Evolutionary conservation across 78 protist genomes (phyloP), one percentile per base, ranked within the genome.

Genomic region (slime mould (Dictyostelium discoideum)): DNA sequence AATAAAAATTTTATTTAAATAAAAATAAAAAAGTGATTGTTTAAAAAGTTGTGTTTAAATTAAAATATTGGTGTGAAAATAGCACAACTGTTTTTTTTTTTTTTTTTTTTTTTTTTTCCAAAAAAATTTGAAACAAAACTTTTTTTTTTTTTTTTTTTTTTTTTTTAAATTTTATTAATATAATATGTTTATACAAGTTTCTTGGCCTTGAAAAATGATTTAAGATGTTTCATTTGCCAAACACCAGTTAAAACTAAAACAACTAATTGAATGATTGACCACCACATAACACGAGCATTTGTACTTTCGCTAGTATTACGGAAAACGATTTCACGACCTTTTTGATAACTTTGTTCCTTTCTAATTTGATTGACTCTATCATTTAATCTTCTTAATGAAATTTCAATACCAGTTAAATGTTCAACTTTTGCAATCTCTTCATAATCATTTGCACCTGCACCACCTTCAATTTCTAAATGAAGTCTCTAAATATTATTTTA

Each of bases 261-360:
- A n/a, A 87, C 48, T 8, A 87, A 42, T 84, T 93, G 96, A 20
- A 85, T 26, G 65, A 93, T 60, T 39, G 93, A 82, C 96, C 96
- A 93, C 96, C 96, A 93, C 92, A 86, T 93, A 40, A 93, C 96
- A 40, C 96, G 39, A 50, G 86, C 48, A 54, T 93, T 93, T 73
- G 96, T 93, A 39, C 77, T 44, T 76, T 93, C 96, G 39, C 77
- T 42, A 40, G 96, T 93, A 76, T 93, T 93, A 87, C 96, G 92
- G 92, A 93, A 93, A 63, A 50, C 48, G 9, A 73, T 54, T 79
- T 93, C 96, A 69, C 96, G 83, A 39, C 37, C 92, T 32, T 83
- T 93, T 77, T 93, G 96, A 74, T 93, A 93, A 60, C 87, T 93
- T 84, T 93, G 96, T 79, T 93, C 96, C 82, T 86, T 87, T 87